Base-by-base conservation (phyloP, 1,284 basidiomycete genomes). In the Coriolopsis trogii region DNA sequence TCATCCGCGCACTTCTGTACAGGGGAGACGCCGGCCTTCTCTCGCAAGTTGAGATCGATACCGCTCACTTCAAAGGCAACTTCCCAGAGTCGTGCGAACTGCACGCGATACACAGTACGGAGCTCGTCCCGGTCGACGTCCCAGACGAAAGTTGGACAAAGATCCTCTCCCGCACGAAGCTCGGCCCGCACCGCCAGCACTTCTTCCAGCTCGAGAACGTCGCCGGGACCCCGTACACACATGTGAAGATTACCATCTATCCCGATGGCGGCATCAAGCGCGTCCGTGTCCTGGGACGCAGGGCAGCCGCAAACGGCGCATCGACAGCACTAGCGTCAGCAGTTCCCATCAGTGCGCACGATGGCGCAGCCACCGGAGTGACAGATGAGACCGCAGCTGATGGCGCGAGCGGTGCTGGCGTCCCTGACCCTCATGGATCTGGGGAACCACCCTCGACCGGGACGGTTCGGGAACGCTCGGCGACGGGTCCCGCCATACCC, bases 221-320 rank as follows among this genome's bases (percentile, higher is more conserved):
- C 16, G 70, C 78, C 34, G 79, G 72, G 9, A 72, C 71, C 47
- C 68, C 77, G 15, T 95, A 85, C 70, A 93, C 87, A 12, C 96
- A 99, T 70, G 82, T 98, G 50, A 85, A 86, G 63, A 75, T 96
- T 56, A 93, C 89, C 16, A 97, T 98, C 65, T 85, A 91, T 70
- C 96, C 96, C 4, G 96, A 99, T 67, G 96, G 96, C 41, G 96
- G 96, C 20, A 78, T 98, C 67, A 99, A 99, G 75, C 85, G 96
- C 9, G 75, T 99, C 20, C 83, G 96, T 44, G 70, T 98, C 41
- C 78, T 87, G 53, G 96, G 96, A n/a, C n/a, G n/a, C n/a, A n/a
- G n/a, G n/a, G n/a, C n/a, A n/a, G n/a, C n/a, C n/a, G n/a, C n/a
- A n/a, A n/a, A n/a, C n/a, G n/a, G n/a, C n/a, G n/a, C n/a, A n/a